Percentiles rank a stretch among this genome's conserved stretches.
phyloP scores from a whole-genome alignment of 2,329 filamentous ascomycete species.

The Keithomyces neogunnii region DNA sequence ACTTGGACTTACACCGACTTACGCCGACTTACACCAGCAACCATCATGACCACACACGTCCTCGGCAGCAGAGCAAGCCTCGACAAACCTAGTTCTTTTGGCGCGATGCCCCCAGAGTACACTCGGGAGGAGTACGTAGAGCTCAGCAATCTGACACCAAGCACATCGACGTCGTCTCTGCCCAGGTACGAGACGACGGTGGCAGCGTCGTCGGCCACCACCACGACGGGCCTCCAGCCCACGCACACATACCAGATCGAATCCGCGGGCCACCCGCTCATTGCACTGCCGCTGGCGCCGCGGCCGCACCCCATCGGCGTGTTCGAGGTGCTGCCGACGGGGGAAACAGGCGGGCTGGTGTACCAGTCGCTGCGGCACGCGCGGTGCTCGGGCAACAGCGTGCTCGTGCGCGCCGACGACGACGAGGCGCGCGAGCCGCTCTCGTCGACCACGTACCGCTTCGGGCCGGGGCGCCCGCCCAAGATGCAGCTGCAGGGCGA shows the following conservation, averaged over 20 bases:
- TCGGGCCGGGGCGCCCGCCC: conserved; percentile 45
- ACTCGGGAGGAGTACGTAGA: conserved; percentile 15
- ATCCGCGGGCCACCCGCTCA: conserved; percentile 31
- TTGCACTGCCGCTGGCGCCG: conserved; percentile 32
- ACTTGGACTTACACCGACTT: no score
- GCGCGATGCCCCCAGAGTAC: conserved; percentile 21
- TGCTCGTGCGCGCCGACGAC: conserved; percentile 35
- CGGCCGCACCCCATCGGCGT: conserved; percentile 32
- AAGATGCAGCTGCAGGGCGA: conserved; percentile 24
- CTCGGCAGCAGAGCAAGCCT: conserved; percentile 1
- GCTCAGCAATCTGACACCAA: conserved; percentile 13
- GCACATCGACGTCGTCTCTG: conserved; percentile 18
- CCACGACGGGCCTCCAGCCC: conserved; percentile 27
- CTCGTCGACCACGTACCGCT: conserved; percentile 47
- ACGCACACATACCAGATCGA: conserved; percentile 41
- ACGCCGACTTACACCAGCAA: background rate
- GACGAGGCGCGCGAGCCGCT: conserved; percentile 26
- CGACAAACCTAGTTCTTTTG: conserved; percentile 7
- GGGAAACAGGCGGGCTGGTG: conserved; percentile 28
- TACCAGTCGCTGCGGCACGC: conserved; percentile 44
- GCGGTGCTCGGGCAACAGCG: conserved; percentile 37
- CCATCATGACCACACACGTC: conserved; percentile 12
- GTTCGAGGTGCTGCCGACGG: conserved; percentile 30
- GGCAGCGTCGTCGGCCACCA: conserved; percentile 4
- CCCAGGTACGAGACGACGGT: conserved; percentile 16